Base-by-base conservation (phyloP, 345 rosid genomes). In the Acer yangbiense region DNA sequence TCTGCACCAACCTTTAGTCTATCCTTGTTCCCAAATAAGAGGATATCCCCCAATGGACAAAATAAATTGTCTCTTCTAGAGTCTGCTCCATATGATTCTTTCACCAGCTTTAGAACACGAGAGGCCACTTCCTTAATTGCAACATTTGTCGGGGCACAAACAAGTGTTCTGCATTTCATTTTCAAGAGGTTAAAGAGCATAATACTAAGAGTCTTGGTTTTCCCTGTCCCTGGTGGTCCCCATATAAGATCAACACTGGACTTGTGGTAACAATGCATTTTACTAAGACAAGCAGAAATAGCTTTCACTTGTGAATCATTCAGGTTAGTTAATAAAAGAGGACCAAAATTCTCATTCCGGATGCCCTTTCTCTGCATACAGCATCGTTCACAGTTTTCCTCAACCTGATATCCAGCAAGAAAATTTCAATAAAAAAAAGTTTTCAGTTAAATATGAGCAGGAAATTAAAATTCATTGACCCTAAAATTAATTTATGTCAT, bases 161-260 rank as follows among this genome's bases (percentile, higher is more conserved):
- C 69, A 18, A 89, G 75, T 1, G 86, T 83, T 74, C 87, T 83
- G 18, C 78, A 79, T 29, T 81, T 86, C 88, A 71, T 52, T 50
- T 39, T 75, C 55, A 86, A 68, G 61, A 89, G 85, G 62, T 44
- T 48, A 27, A 69, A 80, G 1, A 87, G 83, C 67, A 89, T 25
- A 29, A 66, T 43, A 20, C 87, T 77, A 9, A 81, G 55, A 1
- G 85, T 86, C 75, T 81, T 86, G 7, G 92, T 89, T 72, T 89
- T 89, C 55, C 92, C 92, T 1, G 93, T 89, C 57, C 93, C 93
- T 0, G 89, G 89, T 0, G 88, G 89, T 2, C 93, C 93, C 89
- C 89, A 86, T 32, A 89, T 77, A 21, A 87, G 85, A 64, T 85
- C 83, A 66, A 89, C 80, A 13, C 65, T 12, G 7, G 84, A 68